These are phyloP conservation scores for Lactifluus subvellereus DNA, from an alignment of 768 basidiomycete genomes.

Conservation along the genomic window DNA sequence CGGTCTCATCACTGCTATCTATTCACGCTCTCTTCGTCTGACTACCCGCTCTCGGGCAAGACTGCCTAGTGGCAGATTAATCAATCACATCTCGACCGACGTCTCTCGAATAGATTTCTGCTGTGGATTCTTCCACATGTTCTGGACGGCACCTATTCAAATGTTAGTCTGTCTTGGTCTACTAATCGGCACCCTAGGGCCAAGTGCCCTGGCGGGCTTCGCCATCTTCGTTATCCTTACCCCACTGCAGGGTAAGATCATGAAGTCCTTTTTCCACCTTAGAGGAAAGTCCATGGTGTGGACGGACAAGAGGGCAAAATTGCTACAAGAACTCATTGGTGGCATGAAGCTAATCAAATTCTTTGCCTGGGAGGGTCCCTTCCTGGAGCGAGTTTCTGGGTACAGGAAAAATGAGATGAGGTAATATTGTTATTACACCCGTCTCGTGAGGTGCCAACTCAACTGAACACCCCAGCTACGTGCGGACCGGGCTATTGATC, in stretches of 20 bases:
- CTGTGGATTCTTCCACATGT: slow-evolving; percentile 73
- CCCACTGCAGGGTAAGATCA: slow-evolving; percentile 65
- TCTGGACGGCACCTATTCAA: slow-evolving; percentile 73
- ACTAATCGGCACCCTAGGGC: slow-evolving; percentile 67
- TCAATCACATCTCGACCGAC: slow-evolving; percentile 92
- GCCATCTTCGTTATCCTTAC: slow-evolving; percentile 61
- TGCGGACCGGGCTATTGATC: slow-evolving; percentile 60
- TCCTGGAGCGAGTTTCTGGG: slow-evolving; percentile 63
- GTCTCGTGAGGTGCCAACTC: background rate
- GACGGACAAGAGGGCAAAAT: slow-evolving; percentile 87
- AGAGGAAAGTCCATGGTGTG: slow-evolving; percentile 75
- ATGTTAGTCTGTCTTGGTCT: slow-evolving; percentile 71
- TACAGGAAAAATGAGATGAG: slow-evolving; percentile 68
- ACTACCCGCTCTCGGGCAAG: slow-evolving; percentile 74
- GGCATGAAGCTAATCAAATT: slow-evolving; percentile 92
- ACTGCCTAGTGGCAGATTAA: slow-evolving; percentile 81
- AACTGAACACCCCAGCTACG: slow-evolving; percentile 38
- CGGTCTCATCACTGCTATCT: slow-evolving; percentile 84
- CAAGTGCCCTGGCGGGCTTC: slow-evolving; percentile 50
- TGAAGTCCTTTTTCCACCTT: slow-evolving; percentile 66
- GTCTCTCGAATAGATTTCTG: slow-evolving; percentile 90
- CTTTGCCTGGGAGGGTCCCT: slow-evolving; percentile 85
- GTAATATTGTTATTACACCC: slow-evolving; percentile 27
- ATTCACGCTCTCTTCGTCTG: slow-evolving; percentile 67
- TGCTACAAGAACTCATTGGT: slow-evolving; percentile 83